Conservation (phyloP, 768 basidiomycete genomes). For the Boletus sp. region DNA sequence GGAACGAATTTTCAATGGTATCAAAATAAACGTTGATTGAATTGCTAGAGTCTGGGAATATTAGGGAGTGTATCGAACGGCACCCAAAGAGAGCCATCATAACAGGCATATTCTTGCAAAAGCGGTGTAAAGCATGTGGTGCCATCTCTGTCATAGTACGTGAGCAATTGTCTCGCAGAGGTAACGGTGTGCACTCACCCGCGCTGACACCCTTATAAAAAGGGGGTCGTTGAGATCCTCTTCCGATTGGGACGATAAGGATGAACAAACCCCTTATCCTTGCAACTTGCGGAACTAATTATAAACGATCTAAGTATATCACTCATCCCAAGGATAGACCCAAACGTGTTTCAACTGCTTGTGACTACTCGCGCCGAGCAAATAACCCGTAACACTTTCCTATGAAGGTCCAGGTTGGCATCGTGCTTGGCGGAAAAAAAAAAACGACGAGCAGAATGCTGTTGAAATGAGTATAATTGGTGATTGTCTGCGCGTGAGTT, state of each 20-base stretch:
- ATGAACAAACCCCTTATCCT: slow-evolving; percentile 45
- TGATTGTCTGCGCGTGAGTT: slow-evolving; percentile 14
- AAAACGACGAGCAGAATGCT: slow-evolving; percentile 46
- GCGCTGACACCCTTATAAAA: slow-evolving; percentile 44
- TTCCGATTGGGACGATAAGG: slow-evolving; percentile 47
- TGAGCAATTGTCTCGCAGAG: background rate
- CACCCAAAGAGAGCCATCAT: slow-evolving; percentile 51
- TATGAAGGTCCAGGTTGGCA: slow-evolving; percentile 44
- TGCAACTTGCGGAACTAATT: slow-evolving; percentile 44
- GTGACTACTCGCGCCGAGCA: slow-evolving; percentile 43
- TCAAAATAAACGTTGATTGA: slow-evolving; percentile 45
- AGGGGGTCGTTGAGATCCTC: slow-evolving; percentile 39
- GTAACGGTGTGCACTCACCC: slow-evolving; percentile 29
- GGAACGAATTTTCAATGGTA: slow-evolving; percentile 45
- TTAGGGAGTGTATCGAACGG: slow-evolving; percentile 51
- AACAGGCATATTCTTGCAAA: slow-evolving; percentile 41
- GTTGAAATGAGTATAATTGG: slow-evolving; percentile 37
- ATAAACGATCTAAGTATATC: slow-evolving; percentile 39
- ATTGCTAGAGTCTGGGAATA: slow-evolving; percentile 44
- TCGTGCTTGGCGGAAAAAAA: slow-evolving; percentile 50
- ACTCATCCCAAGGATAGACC: background rate
- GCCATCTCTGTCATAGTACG: slow-evolving; percentile 39
- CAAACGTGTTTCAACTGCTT: background rate
- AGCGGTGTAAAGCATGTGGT: slow-evolving; percentile 51
- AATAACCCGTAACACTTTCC: slow-evolving; percentile 44